Percentiles rank a stretch among this genome's conserved stretches.
Evolutionary conservation across 169 alveolate species (phyloP).

Genomic region (Plasmodium vivax): DNA sequence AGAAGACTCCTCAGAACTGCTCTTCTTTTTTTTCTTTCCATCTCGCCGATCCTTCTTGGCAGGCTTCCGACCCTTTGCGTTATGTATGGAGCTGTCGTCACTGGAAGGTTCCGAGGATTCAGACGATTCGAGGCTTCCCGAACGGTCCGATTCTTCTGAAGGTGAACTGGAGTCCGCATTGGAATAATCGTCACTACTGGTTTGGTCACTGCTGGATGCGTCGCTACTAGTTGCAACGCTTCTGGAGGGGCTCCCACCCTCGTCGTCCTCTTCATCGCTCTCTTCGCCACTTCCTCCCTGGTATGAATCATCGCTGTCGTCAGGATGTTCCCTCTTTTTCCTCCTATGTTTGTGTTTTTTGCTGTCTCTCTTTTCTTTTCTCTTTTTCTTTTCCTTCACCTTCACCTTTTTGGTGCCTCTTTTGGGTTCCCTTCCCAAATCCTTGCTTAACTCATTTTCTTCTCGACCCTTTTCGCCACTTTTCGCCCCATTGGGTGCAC

Average conservation of each 20-base stretch:
- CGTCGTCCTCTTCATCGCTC: background rate
- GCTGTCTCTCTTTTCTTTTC: background rate
- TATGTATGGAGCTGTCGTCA: background rate
- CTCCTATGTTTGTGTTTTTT: background rate
- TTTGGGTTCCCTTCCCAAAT: background rate
- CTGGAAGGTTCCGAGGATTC: background rate
- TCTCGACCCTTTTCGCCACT: background rate
- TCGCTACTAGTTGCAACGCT: background rate
- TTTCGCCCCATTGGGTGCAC: background rate
- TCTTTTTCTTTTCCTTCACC: background rate
- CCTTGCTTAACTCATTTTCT: background rate
- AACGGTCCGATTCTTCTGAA: background rate
- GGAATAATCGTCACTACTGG: background rate
- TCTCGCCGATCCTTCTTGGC: background rate
- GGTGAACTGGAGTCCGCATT: background rate
- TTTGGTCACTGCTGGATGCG: background rate
- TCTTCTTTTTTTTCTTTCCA: background rate
- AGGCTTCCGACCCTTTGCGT: background rate
- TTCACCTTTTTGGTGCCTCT: background rate
- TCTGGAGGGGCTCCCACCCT: background rate
- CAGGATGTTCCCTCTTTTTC: background rate
- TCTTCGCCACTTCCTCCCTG: background rate
- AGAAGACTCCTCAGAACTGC: background rate
- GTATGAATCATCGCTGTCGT: background rate
- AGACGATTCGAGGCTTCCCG: background rate